Evolutionary conservation across 805 yeast species (phyloP), one percentile per base, ranked within the genome.

Genomic region (Starmerella stellata): DNA sequence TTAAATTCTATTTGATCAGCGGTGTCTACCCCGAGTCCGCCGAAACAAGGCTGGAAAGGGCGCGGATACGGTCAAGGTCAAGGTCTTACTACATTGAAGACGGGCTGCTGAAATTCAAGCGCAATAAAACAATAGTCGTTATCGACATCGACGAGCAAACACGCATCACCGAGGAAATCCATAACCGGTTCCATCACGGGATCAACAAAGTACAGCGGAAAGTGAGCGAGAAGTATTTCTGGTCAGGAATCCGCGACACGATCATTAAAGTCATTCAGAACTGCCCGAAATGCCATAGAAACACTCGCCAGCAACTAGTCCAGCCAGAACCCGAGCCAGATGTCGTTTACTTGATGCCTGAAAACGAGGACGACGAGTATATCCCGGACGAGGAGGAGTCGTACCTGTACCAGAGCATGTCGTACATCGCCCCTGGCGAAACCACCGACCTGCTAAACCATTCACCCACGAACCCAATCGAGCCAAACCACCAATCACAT

Each of bases 171-270:
- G 66, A 72, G 7, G 77, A 75, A 33, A 60, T 72, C 17, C 98
- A 87, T 54, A 30, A 30, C 15, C 53, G 66, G 45, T 57, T 66
- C 17, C 98, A 87, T 54, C 75, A 75, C 11, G 96, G 96, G 9
- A 82, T 87, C 45, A 87, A 87, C 59, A 80, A 76, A 52, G 75
- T 93, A 2, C 83, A 95, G 0, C 62, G 87, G 0, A 60, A 69
- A 15, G 70, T 90, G 15, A 70, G 85, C 1, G 90, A 78, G 44
- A 69, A 70, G 48, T 87, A 78, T 49, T 93, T 82, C 56, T 87
- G 96, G 95, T 71, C 82, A 1, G 70, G 93, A 37, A 78, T 87
- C 45, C 85, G 90, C 57, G 82, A 73, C 40, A 81, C 94, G 0
- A 95, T 80, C 1, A 74, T 78, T 1, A 71, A 73, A 23, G 87